Percentiles rank a stretch among this genome's conserved stretches.
phyloP scores from a whole-genome alignment of 2,329 filamentous ascomycete species.

The Ambrosiella beaveri region DNA sequence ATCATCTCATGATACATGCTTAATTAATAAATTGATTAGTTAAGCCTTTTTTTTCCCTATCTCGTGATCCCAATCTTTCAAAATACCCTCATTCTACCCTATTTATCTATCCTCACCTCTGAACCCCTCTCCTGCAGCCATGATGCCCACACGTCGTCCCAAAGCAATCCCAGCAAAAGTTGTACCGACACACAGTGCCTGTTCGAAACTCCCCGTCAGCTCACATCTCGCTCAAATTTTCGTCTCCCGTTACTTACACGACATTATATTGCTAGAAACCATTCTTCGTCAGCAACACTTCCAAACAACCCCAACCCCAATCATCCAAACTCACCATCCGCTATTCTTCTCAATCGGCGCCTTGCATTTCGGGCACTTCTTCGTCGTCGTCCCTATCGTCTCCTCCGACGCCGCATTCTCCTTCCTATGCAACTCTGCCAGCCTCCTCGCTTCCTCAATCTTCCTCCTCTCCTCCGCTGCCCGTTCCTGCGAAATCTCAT shows the following conservation, averaged over 20 bases:
- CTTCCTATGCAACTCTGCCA: background rate
- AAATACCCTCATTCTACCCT: too few relatives aligned
- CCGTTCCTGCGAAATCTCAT: background rate
- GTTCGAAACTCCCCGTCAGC: too few relatives aligned
- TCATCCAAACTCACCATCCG: background rate
- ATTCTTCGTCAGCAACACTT: background rate
- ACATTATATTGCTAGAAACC: too few relatives aligned
- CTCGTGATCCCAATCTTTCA: too few relatives aligned
- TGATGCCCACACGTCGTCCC: background rate
- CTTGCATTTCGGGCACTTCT: background rate
- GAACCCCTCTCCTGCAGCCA: background rate
- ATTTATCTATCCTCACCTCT: background rate
- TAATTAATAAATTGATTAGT: too few relatives aligned
- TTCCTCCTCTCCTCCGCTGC: background rate
- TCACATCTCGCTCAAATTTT: too few relatives aligned
- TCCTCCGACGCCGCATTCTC: background rate
- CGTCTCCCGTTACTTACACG: too few relatives aligned
- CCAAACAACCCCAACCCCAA: background rate
- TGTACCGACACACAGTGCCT: background rate
- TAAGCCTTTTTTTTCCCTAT: too few relatives aligned
- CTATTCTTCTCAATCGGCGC: background rate
- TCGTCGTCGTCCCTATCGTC: background rate
- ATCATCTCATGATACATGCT: too few relatives aligned
- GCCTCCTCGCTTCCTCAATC: background rate
- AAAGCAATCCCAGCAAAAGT: background rate